Evolutionary conservation across 208 protist species (phyloP), one percentile per base, ranked within the genome.

Genomic region (Leishmania tarentolae): DNA sequence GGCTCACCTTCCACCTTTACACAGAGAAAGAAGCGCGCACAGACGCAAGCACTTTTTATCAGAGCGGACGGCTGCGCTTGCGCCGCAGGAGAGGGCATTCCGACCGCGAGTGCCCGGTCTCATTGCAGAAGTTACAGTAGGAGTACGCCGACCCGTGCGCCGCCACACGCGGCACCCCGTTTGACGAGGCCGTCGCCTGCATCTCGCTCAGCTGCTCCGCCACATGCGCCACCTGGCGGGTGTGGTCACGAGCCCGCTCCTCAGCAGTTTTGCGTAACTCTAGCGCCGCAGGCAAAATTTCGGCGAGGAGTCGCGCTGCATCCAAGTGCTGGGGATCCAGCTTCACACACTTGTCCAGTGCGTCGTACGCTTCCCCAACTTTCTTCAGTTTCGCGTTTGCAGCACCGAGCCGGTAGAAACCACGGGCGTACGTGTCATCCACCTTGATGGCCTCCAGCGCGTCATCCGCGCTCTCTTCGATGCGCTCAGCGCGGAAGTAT

Each of bases 41-140:
- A 46, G 9, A 46, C 56, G n/a, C 69, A 35, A 6, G 9, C 8
- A 28, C 31, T 61, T 7, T 59, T 40, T 31, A 56, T 76, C 52
- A 87, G 31, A 53, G 37, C 7, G 80, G 77, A 13, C 94, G 87
- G 5, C 82, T 79, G 8, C 94, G 84, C 76, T 97, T 96, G 61
- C 91, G 92, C 8, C 86, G 90, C 28, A 88, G 83, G 37, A 96
- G 42, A 1, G 92, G 91, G 63, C 94, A 97, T 83, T 96, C 93
- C 1, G 74, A 84, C 1, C 94, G 87, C 21, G 83, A 83, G 79
- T 97, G 94, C 0, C 93, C 93, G 42, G 80, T 79, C 24, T 96
- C 93, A 65, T 97, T 97, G 76, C 94, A 97, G 77, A 90, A 97
- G 72, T 75, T 91, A 79, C 94, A 97, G 86, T 94, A 95, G 57